Conservation (phyloP, 2,329 filamentous ascomycete genomes). For the Ustilaginoidea virens region DNA sequence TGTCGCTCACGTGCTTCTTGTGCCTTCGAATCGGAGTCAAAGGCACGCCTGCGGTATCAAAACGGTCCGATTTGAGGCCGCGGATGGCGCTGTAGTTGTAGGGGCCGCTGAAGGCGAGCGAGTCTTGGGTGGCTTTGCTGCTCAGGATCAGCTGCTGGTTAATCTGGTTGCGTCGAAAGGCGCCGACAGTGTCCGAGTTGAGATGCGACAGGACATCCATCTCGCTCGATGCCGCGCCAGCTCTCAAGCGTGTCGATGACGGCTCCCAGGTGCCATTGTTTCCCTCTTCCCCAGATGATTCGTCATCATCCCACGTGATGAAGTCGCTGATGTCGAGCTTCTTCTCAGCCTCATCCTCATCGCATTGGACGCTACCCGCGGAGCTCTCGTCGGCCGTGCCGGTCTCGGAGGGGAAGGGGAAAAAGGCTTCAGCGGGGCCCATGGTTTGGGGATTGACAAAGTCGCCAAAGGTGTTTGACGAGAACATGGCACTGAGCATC, state of each 20-base stretch:
- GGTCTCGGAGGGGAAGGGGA: constrained; percentile 48
- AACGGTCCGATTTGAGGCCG: constrained; percentile 49
- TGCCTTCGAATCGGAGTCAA: constrained; percentile 51
- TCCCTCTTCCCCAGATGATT: constrained; percentile 44
- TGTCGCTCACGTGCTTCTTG: constrained; percentile 29
- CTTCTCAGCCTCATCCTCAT: constrained; percentile 49
- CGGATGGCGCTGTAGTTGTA: constrained; percentile 45
- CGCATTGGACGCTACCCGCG: constrained; percentile 23
- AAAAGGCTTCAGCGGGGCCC: constrained; percentile 63
- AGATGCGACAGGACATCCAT: constrained; percentile 40
- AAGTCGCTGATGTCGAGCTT: constrained; percentile 56
- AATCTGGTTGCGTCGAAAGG: constrained; percentile 58
- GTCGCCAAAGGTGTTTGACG: constrained; percentile 37
- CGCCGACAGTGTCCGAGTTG: constrained; percentile 53
- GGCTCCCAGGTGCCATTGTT: constrained; percentile 33
- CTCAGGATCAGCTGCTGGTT: constrained; percentile 45
- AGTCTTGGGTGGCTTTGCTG: constrained; percentile 45
- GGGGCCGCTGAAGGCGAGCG: constrained; percentile 44
- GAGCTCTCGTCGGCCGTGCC: constrained; percentile 35
- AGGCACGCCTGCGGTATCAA: constrained; percentile 50
- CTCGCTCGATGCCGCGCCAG: constrained; percentile 32
- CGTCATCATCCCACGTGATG: constrained; percentile 47
- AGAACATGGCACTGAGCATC: constrained; percentile 63
- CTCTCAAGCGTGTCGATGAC: constrained; percentile 35
- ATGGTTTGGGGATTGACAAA: constrained; percentile 49